A percentile compares a stretch with the other conserved stretches of the same genome.
These are phyloP conservation scores for Camillea tinctor DNA, from an alignment of 2,329 filamentous ascomycete genomes.

Conservation along the genomic window DNA sequence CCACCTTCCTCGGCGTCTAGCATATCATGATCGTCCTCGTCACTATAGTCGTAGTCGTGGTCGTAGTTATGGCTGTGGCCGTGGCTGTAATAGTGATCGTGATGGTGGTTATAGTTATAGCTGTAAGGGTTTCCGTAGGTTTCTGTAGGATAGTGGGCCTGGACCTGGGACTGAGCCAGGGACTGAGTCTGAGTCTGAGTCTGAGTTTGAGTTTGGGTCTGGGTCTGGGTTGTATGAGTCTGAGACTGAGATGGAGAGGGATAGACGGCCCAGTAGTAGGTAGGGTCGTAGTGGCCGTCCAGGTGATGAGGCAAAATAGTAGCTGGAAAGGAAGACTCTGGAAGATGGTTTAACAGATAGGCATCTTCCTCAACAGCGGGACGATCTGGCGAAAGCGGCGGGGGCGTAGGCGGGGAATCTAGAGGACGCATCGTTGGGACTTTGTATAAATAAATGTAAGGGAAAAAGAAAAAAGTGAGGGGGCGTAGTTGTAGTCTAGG, in stretches of 20 bases:
- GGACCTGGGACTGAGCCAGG: background rate
- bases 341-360: constrained; percentile 14
- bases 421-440: constrained; percentile 17
- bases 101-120: background rate
- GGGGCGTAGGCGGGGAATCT: constrained; percentile 24
- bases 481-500: background rate
- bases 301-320: background rate
- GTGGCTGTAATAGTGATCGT: constrained; percentile 3
- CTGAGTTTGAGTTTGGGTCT: no score
- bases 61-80: constrained; percentile 4
- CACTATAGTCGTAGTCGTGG: constrained; percentile 7
- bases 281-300: constrained; percentile 3
- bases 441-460: background rate
- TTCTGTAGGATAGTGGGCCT: background rate
- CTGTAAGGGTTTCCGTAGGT: constrained; percentile 1
- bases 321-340: constrained; percentile 11
- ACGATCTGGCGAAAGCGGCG: constrained; percentile 22
- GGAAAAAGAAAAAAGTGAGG: background rate
- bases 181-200: no score
- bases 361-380: constrained; percentile 24
- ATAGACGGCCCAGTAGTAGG: background rate
- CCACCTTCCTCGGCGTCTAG: constrained; percentile 29
- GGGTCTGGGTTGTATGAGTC: no score
- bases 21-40: constrained; percentile 22
- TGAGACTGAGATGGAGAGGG: no score